These are phyloP conservation scores for Chaetomiaceae sp. DNA, from an alignment of 2,329 filamentous ascomycete species.

Conservation along the genomic window DNA sequence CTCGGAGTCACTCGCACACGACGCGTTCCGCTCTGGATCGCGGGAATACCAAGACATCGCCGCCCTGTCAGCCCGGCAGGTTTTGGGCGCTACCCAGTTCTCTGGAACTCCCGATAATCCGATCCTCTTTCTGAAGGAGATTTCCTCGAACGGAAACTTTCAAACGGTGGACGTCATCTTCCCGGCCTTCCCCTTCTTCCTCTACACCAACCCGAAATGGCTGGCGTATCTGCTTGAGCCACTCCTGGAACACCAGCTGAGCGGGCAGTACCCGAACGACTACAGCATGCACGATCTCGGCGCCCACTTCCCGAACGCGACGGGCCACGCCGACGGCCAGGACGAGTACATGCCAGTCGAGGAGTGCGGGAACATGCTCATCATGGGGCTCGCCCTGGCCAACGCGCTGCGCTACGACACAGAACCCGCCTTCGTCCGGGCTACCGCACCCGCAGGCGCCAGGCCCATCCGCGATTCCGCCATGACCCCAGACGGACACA, in stretches of 20 bases:
- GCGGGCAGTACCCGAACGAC: conserved; percentile 76
- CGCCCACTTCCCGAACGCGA: conserved; percentile 67
- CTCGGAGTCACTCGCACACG: conserved; percentile 60
- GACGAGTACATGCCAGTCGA: conserved; percentile 73
- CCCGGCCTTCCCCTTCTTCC: conserved; percentile 77
- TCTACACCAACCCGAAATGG: conserved; percentile 79
- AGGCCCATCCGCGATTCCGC: conserved; percentile 4
- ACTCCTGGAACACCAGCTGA: conserved; percentile 72
- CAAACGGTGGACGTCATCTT: conserved; percentile 87
- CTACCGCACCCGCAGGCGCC: background rate
- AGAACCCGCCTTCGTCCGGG: conserved; percentile 43
- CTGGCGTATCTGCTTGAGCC: conserved; percentile 73
- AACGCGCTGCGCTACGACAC: conserved; percentile 64
- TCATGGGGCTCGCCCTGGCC: conserved; percentile 70
- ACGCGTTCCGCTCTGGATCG: conserved; percentile 68
- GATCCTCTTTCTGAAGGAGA: conserved; percentile 77
- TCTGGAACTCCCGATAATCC: conserved; percentile 65
- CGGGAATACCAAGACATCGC: conserved; percentile 72
- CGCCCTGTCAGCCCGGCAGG: conserved; percentile 70
- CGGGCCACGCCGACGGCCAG: conserved; percentile 60
- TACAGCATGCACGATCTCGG: conserved; percentile 76
- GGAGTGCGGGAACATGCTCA: conserved; percentile 70
- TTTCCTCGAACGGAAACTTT: conserved; percentile 77
- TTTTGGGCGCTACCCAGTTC: conserved; percentile 72
- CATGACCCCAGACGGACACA: conserved; percentile 11